phyloP scores from a whole-genome alignment of 805 yeast genomes.

The Candida quercuum region DNA sequence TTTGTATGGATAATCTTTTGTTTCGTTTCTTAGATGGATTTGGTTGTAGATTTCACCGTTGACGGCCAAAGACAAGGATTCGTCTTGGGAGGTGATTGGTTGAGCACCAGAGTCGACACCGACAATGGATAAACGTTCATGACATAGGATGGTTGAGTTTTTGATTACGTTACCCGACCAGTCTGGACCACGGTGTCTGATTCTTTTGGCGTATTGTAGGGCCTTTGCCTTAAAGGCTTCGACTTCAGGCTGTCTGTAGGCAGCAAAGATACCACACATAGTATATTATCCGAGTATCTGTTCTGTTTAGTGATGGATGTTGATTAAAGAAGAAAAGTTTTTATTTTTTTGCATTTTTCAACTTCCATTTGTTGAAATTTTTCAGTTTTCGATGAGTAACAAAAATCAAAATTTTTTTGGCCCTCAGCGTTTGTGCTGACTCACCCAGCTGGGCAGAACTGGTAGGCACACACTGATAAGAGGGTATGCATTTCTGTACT shows the following conservation, averaged over 20 bases:
- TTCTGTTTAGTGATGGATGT: background rate
- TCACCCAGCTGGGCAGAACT: background rate
- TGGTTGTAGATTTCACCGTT: conserved; percentile 99
- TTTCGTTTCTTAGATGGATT: conserved; percentile 75
- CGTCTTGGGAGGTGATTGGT: conserved; percentile 84
- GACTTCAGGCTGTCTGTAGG: conserved; percentile 75
- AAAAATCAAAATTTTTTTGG: background rate
- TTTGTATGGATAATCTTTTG: conserved; percentile 68
- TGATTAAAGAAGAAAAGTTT: background rate
- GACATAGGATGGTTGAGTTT: conserved; percentile 80
- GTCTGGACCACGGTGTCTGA: conserved; percentile 99
- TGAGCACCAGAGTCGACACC: conserved; percentile 98
- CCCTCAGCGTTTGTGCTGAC: no score
- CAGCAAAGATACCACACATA: conserved; percentile 99
- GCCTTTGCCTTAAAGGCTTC: conserved; percentile 83
- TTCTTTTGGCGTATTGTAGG: conserved; percentile 81
- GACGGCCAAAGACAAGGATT: conserved; percentile 69
- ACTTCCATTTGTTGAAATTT: no score
- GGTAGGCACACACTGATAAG: background rate
- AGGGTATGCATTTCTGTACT: no score
- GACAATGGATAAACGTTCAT: conserved; percentile 96
- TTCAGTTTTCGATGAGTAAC: background rate
- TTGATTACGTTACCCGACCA: conserved; percentile 89
- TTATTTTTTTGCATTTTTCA: no score
- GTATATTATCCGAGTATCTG: conserved; percentile 24